Evolutionary conservation across 805 yeast species (phyloP), one percentile per base, ranked within the genome.

Genomic region (Nakazawaea pomicola): DNA sequence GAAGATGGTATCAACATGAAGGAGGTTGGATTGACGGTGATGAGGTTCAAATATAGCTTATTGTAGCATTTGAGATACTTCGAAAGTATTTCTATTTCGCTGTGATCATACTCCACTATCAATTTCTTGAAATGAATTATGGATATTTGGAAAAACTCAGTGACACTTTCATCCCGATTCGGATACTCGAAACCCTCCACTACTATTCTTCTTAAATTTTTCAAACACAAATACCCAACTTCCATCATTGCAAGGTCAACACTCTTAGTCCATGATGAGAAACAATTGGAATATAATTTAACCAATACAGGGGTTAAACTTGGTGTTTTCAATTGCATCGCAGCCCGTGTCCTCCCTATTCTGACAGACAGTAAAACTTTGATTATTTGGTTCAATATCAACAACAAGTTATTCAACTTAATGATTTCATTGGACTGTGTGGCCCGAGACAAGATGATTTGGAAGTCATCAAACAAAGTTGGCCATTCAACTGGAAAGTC

Each of bases 401-500:
- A 62, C 43, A 89, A 65, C 10, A 78, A 51, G 52, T 88, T 86
- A 55, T 78, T 77, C 8, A 83, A 61, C 30, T 76, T 70, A 4
- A 78, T 65, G 30, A 78, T 58, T 46, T 78, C 72, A 19, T 62
- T 65, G 33, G 61, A 59, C 20, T 64, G 59, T 11, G 68, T 67
- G 14, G 70, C 69, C 10, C 65, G 60, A 43, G 67, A 76, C 36
- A 83, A 52, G 16, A 67, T 51, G 3, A 52, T 52, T 33, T 75
- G 69, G 1, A 83, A 46, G 11, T 80, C 80, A 43, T 84, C 90
- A 53, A 93, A 83, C 15, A 93, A 56, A 2, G 72, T 60, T 0
- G 95, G 89, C 97, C 97, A 93, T 34, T 82, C 89, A 2, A 64
- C 58, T 0, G 98, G 97, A 56, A 86, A 93, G 52, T 93, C 99